These are phyloP conservation scores for Posidonia australis DNA, from an alignment of 106 monocot species.

Conservation along the genomic window DNA sequence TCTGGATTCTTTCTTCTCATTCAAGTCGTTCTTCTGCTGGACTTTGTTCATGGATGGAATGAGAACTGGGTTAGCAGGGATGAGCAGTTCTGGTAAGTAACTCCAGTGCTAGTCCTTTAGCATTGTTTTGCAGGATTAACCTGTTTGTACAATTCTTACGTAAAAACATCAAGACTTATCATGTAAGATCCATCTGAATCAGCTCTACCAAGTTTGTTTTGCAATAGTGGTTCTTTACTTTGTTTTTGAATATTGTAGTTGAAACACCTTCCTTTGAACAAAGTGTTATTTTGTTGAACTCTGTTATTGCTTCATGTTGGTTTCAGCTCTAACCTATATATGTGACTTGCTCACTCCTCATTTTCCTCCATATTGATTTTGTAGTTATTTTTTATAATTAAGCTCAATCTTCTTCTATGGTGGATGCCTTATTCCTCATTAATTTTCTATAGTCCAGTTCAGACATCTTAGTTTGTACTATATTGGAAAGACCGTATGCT, in stretches of 20 bases:
- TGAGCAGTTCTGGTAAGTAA: conserved; percentile 77
- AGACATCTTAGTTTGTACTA: no score
- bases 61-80: conserved; percentile 95
- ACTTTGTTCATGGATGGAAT: conserved; percentile 99
- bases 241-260: background rate
- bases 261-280: no score
- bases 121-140: background rate
- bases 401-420: background rate
- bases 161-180: background rate
- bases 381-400: background rate
- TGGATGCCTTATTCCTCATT: no score
- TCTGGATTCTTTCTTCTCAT: conserved; percentile 97
- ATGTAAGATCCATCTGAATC: no score
- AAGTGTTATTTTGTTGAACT: no score
- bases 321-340: no score
- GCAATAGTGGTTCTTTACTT: background rate
- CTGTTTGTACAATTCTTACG: background rate
- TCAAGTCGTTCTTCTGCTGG: conserved; percentile 95
- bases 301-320: no score
- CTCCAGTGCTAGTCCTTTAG: background rate
- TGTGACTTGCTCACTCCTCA: background rate
- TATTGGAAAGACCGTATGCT: no score
- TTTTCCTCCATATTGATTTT: background rate
- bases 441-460: no score
- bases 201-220: background rate